Base-by-base conservation (phyloP, 768 basidiomycete genomes). In the Rhodotorula toruloides region DNA sequence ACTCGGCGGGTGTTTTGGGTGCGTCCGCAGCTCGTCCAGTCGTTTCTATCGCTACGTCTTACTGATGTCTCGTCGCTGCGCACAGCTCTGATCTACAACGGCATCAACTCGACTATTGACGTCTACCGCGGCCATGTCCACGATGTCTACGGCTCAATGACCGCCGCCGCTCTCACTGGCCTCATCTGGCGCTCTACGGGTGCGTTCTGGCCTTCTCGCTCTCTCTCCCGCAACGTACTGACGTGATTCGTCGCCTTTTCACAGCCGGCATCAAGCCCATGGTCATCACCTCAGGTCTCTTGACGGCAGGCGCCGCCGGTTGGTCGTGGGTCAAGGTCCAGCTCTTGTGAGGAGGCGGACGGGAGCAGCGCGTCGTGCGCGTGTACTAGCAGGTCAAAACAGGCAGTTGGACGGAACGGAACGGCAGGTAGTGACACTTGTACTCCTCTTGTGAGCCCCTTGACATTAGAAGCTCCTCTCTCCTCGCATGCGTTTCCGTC, bases 1-100 rank as follows among this genome's bases (percentile, higher is more conserved):
- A 98, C 82, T 96, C 91, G 76, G 90, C 93, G 77, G 96, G 96
- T 77, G 90, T 97, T 68, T 82, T 98, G 70, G 96, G 96, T 97
- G 75, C 79, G 89, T 84, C 69, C 42, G 76, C 49, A n/a, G 36
- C 61, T 50, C 48, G 27, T 32, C 21, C 27, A 12, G 13, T 19
- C 36, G 40, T 17, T n/a, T 27, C 56, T 53, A 25, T 32, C 16
- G 32, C 25, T n/a, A 19, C 11, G 5, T 27, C 19, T 29, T 39
- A 13, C 56, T 61, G 39, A 48, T 54, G 48, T n/a, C 17, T 32
- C 32, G 10, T 19, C 31, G 47, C 22, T 43, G 25, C 16, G 50
- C 70, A 70, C 77, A 99, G 94, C 94, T 61, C 85, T 99, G 72
- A 84, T 88, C 73, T 99, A 99, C 81, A 99, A 99, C 79, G 88